Evolutionary conservation across 495 filamentous ascomycete species (phyloP).

Genomic region (Schizothecium vesticola): DNA sequence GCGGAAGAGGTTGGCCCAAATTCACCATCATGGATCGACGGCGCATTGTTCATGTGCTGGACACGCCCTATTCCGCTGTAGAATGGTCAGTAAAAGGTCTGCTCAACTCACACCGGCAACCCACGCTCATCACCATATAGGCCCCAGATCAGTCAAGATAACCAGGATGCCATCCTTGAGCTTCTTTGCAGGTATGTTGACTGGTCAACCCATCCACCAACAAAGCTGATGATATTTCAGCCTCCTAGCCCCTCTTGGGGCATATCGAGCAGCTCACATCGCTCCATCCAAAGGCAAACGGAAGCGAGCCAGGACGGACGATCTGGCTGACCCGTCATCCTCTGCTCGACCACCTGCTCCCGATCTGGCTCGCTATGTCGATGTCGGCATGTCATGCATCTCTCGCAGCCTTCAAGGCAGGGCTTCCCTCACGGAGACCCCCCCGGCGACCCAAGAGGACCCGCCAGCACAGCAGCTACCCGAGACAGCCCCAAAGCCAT

Average conservation of each 20-base stretch:
- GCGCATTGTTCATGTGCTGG: slow-evolving; percentile 14
- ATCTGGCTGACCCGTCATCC: slow-evolving; percentile 3
- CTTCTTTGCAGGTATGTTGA: slow-evolving; percentile 49
- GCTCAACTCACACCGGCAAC: neutral
- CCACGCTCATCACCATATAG: slow-evolving; percentile 24
- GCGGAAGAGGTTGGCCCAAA: neutral
- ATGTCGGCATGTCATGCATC: slow-evolving; percentile 54
- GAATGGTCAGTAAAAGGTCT: slow-evolving; percentile 19
- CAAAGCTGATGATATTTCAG: slow-evolving; percentile 27
- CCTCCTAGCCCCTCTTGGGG: slow-evolving; percentile 52
- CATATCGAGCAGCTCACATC: slow-evolving; percentile 44
- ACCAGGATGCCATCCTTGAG: slow-evolving; percentile 52
- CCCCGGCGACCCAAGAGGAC: neutral
- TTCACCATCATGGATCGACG: neutral
- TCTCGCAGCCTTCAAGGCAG: slow-evolving; percentile 46
- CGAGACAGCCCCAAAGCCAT: slow-evolving; percentile 1
- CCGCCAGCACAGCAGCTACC: neutral
- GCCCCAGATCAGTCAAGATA: slow-evolving; percentile 42
- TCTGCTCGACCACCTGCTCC: slow-evolving; percentile 34
- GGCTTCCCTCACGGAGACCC: slow-evolving; percentile 22
- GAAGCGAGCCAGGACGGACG: slow-evolving; percentile 22
- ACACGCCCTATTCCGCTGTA: slow-evolving; percentile 29
- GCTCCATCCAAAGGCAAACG: slow-evolving; percentile 50
- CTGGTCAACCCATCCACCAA: neutral
- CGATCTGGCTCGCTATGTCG: slow-evolving; percentile 46